Conservation (phyloP, 768 basidiomycete species). For the Fistulinella prunicolor region DNA sequence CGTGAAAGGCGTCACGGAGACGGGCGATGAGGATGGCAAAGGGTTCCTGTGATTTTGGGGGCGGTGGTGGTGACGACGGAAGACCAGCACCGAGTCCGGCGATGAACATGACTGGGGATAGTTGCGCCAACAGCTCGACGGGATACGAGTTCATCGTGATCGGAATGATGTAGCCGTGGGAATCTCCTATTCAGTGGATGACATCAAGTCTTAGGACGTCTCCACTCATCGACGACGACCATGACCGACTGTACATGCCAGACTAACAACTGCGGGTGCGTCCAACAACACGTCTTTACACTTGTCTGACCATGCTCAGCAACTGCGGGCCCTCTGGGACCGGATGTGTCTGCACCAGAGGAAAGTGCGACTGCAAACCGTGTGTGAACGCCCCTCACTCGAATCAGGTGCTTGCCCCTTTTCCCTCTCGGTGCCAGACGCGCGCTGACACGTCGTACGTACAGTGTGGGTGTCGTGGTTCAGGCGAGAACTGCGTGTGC, state of each 20-base stretch:
- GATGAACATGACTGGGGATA: slow-evolving; percentile 92
- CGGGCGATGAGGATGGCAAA: slow-evolving; percentile 58
- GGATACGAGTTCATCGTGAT: slow-evolving; percentile 87
- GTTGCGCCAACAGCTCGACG: slow-evolving; percentile 81
- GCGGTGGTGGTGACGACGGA: slow-evolving; percentile 22
- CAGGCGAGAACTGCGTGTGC: slow-evolving; percentile 17
- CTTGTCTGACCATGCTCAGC: slow-evolving; percentile 12
- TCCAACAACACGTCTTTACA: neutral
- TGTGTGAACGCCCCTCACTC: slow-evolving; percentile 32
- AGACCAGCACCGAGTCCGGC: slow-evolving; percentile 62
- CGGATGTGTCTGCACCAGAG: slow-evolving; percentile 31
- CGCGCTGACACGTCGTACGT: neutral
- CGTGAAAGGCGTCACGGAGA: slow-evolving; percentile 65
- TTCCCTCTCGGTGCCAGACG: neutral
- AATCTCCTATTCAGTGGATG: neutral
- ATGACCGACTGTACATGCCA: slow-evolving; percentile 33
- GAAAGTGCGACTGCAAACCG: slow-evolving; percentile 28
- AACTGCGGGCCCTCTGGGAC: slow-evolving; percentile 32
- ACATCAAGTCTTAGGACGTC: no score
- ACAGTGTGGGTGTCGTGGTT: slow-evolving; percentile 25
- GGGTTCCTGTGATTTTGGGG: slow-evolving; percentile 49
- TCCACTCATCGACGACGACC: neutral
- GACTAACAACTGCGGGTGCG: slow-evolving; percentile 25
- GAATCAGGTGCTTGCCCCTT: slow-evolving; percentile 10
- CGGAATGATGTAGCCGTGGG: no score